phyloP scores from a whole-genome alignment of 2,329 filamentous ascomycete species.

The Sporothrix humicola region DNA sequence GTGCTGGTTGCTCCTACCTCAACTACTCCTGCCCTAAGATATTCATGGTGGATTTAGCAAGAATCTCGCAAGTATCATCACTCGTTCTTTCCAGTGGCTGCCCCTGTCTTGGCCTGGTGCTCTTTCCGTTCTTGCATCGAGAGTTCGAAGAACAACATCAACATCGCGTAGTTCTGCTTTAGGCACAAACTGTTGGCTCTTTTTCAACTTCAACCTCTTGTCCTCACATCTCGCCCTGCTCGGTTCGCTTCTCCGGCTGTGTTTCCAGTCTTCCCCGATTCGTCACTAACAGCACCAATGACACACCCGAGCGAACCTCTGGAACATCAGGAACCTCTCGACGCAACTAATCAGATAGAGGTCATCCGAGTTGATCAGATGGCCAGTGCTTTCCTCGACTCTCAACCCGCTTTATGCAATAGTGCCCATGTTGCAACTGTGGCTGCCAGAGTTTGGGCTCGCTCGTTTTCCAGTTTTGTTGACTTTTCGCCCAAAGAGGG shows the following conservation, averaged over 20 bases:
- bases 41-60: not conserved
- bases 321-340: not conserved
- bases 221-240: not conserved
- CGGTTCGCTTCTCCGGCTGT: not conserved
- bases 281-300: not conserved
- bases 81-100: not conserved
- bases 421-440: constrained; percentile 11
- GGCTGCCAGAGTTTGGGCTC: not conserved
- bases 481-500: constrained; percentile 29
- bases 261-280: constrained; percentile 17
- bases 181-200: not conserved
- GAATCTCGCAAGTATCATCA: not conserved
- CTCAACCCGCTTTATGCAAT: not conserved
- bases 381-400: not conserved
- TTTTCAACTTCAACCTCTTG: not conserved
- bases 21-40: not conserved
- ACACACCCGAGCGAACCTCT: not conserved
- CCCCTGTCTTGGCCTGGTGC: not conserved
- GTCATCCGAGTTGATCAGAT: not conserved
- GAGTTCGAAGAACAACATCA: not conserved
- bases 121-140: constrained; percentile 13
- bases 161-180: not conserved
- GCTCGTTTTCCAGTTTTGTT: not conserved
- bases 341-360: not conserved
- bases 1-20: not conserved